Conservation (phyloP, 2,329 filamentous ascomycete genomes). For the Polytolypa hystricis region DNA sequence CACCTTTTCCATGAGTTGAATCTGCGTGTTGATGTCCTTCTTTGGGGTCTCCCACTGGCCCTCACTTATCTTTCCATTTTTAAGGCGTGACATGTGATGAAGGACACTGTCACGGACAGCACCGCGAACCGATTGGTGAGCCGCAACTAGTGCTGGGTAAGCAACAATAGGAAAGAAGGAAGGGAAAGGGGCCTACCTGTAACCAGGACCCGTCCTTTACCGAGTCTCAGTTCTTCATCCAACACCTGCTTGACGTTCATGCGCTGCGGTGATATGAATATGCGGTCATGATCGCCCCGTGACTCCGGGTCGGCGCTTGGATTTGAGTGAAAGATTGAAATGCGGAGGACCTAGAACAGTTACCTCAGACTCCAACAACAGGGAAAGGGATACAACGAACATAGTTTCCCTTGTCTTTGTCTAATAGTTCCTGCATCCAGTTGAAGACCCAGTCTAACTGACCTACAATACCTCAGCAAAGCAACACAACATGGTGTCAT, state of each 20-base stretch:
- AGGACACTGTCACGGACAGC: background rate
- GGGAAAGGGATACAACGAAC: conserved; percentile 1
- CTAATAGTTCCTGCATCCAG: conserved; percentile 3
- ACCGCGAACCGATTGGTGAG: background rate
- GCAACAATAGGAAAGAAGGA: background rate
- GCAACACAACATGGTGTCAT: background rate
- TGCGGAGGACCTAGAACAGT: background rate
- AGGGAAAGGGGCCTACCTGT: background rate
- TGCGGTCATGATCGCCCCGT: background rate
- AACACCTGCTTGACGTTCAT: background rate
- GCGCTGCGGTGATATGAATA: background rate
- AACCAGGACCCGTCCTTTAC: background rate
- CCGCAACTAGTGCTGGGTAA: background rate
- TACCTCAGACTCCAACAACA: background rate
- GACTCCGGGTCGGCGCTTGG: background rate
- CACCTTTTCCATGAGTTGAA: background rate
- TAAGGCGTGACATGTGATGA: background rate
- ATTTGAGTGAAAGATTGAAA: background rate
- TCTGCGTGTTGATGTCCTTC: background rate
- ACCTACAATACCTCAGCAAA: background rate
- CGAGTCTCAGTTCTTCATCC: background rate
- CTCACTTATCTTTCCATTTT: background rate
- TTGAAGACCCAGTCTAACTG: conserved; percentile 2
- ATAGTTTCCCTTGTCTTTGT: conserved; percentile 1
- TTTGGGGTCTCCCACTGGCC: background rate